Conservation (phyloP, 495 filamentous ascomycete genomes). For the Daldinia grandis region DNA sequence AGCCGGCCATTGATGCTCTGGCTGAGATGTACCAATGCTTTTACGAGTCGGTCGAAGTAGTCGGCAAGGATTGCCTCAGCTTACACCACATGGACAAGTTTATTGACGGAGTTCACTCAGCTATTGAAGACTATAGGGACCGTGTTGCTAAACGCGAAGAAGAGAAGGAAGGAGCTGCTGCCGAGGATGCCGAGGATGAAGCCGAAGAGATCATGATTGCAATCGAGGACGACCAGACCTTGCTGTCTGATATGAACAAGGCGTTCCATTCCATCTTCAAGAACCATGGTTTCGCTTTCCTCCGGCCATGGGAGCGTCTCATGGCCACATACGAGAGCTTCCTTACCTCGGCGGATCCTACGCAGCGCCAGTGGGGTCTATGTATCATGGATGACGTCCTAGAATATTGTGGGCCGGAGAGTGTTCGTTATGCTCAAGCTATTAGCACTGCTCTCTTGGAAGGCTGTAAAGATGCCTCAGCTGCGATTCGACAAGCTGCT, state of each 20-base stretch:
- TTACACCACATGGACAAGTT: slow-evolving; percentile 82
- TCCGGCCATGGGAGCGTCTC: slow-evolving; percentile 86
- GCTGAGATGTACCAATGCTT: slow-evolving; percentile 99
- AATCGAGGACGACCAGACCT: slow-evolving; percentile 95
- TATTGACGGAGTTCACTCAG: slow-evolving; percentile 81
- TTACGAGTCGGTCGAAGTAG: slow-evolving; percentile 96
- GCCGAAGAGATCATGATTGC: slow-evolving; percentile 83
- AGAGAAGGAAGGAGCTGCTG: slow-evolving; percentile 71
- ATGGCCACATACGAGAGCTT: slow-evolving; percentile 85
- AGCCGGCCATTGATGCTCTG: slow-evolving; percentile 94
- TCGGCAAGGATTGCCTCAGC: slow-evolving; percentile 83
- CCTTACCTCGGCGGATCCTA: slow-evolving; percentile 82
- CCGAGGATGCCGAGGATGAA: slow-evolving; percentile 86
- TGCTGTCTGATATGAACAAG: slow-evolving; percentile 99
- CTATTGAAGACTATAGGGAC: slow-evolving; percentile 89
- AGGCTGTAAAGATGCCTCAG: slow-evolving; percentile 81
- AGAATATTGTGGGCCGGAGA: slow-evolving; percentile 90
- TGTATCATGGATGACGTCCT: slow-evolving; percentile 99
- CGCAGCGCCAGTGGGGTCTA: slow-evolving; percentile 96
- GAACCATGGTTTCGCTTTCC: slow-evolving; percentile 84
- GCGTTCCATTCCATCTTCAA: slow-evolving; percentile 99
- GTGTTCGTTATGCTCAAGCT: slow-evolving; percentile 80
- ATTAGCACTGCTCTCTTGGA: slow-evolving; percentile 86
- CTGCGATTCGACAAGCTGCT: slow-evolving; percentile 95
- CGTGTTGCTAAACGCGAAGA: slow-evolving; percentile 82